A percentile compares a stretch with the other conserved stretches of the same genome.
These are phyloP conservation scores for Adansonia digitata DNA, from an alignment of 345 rosid species.

Conservation along the genomic window DNA sequence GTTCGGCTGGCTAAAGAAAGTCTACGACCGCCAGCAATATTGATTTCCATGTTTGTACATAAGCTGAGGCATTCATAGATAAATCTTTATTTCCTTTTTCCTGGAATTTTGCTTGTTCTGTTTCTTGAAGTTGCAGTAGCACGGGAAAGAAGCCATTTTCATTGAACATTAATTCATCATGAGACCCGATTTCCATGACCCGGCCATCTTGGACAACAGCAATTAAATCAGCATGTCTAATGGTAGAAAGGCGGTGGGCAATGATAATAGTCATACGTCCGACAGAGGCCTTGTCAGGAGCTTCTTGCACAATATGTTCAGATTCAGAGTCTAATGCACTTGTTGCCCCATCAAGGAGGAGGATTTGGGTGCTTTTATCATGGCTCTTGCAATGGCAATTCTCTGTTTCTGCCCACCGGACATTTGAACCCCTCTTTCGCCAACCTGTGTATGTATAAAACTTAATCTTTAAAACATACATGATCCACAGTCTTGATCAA, in stretches of 20 bases:
- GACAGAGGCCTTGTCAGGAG: slow-evolving; percentile 53
- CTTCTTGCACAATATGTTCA: slow-evolving; percentile 62
- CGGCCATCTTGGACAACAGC: slow-evolving; percentile 45
- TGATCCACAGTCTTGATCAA: neutral
- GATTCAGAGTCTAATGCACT: slow-evolving; percentile 82
- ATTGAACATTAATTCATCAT: slow-evolving; percentile 46
- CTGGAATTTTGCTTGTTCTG: neutral
- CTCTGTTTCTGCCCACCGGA: slow-evolving; percentile 66
- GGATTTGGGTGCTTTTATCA: slow-evolving; percentile 65
- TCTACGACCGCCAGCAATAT: slow-evolving; percentile 36
- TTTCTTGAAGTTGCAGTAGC: slow-evolving; percentile 50
- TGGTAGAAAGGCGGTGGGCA: slow-evolving; percentile 76
- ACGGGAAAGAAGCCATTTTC: slow-evolving; percentile 45
- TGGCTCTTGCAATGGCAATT: slow-evolving; percentile 69
- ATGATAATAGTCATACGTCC: slow-evolving; percentile 68
- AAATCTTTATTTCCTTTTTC: neutral
- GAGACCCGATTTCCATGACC: slow-evolving; percentile 56
- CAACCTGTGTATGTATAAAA: slow-evolving; percentile 63
- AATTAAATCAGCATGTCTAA: slow-evolving; percentile 55
- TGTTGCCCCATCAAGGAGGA: slow-evolving; percentile 77
- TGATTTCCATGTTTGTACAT: slow-evolving; percentile 30
- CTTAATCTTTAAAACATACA: too few relatives aligned
- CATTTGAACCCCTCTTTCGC: slow-evolving; percentile 65
- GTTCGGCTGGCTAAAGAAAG: slow-evolving; percentile 47
- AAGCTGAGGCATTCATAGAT: slow-evolving; percentile 18